Evolutionary conservation across 176 grass and related monocot genomes (phyloP).

Genomic region (Hyparrhenia diplandra): DNA sequence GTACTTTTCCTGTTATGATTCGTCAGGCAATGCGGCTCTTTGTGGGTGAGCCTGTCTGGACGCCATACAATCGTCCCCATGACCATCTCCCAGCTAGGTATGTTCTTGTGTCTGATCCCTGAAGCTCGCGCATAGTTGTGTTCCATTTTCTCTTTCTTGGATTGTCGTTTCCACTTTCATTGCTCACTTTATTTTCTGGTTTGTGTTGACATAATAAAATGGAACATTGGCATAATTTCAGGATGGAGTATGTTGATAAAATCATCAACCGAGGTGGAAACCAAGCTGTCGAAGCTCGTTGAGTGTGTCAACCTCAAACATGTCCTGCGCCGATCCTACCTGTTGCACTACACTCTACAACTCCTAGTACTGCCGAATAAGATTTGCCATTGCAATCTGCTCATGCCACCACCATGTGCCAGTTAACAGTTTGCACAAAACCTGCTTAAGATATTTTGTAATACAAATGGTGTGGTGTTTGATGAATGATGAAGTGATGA

Average conservation of each 20-base stretch:
- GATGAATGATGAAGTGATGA: not conserved
- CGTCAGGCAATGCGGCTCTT: constrained; percentile 86
- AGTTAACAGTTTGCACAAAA: not conserved
- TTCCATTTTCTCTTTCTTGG: not conserved
- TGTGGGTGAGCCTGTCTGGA: constrained; percentile 90
- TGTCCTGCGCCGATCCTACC: not conserved
- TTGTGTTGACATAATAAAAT: not conserved
- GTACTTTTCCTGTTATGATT: not conserved
- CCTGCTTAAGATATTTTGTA: not conserved
- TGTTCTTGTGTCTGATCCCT: not conserved
- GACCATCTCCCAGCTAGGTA: constrained; percentile 86
- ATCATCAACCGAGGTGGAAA: constrained; percentile 46
- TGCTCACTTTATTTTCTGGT: not conserved
- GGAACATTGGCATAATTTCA: constrained; percentile 28
- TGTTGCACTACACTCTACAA: not conserved
- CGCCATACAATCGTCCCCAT: constrained; percentile 74
- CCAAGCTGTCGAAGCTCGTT: constrained; percentile 62
- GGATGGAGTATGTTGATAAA: constrained; percentile 70
- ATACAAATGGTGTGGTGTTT: not conserved
- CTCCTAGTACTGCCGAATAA: constrained; percentile 22
- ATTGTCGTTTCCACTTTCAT: not conserved
- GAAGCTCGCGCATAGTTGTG: not conserved
- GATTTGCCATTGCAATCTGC: not conserved
- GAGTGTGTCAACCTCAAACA: not conserved
- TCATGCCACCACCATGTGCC: not conserved